phyloP scores from a whole-genome alignment of 2,329 filamentous ascomycete species.

The Coleophoma cylindrospora region DNA sequence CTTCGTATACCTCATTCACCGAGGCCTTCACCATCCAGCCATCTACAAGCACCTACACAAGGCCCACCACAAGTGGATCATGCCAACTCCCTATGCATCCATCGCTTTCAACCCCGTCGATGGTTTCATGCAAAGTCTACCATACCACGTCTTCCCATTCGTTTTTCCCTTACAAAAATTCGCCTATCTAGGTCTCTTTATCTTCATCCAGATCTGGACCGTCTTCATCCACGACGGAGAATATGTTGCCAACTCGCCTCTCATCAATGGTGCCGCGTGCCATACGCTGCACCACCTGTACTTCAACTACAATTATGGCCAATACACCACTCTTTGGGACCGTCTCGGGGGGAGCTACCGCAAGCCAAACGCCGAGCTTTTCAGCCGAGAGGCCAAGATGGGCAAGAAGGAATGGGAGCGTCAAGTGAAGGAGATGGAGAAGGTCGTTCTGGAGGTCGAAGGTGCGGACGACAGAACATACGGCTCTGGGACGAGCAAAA shows the following conservation, averaged over 20 bases:
- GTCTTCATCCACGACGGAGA: conserved; percentile 96
- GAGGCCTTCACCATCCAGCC: conserved; percentile 72
- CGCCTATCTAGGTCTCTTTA: conserved; percentile 79
- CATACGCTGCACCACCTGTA: conserved; percentile 88
- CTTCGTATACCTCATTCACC: conserved; percentile 89
- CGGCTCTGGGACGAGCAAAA: conserved; percentile 2
- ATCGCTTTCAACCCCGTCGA: conserved; percentile 95
- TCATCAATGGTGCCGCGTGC: conserved; percentile 92
- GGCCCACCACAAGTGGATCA: conserved; percentile 99
- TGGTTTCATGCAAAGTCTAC: conserved; percentile 81
- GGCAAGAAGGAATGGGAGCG: conserved; percentile 72
- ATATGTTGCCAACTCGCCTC: conserved; percentile 83
- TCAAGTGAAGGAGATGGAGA: conserved; percentile 73
- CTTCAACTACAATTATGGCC: conserved; percentile 90
- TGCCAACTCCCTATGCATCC: conserved; percentile 89
- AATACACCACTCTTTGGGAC: conserved; percentile 92
- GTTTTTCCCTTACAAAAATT: conserved; percentile 90
- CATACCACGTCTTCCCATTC: conserved; percentile 92
- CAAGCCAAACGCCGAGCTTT: conserved; percentile 80
- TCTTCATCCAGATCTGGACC: conserved; percentile 95
- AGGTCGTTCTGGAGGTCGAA: conserved; percentile 43
- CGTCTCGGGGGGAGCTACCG: conserved; percentile 82
- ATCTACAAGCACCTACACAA: conserved; percentile 92
- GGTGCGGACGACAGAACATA: conserved; percentile 34
- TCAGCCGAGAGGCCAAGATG: conserved; percentile 82